phyloP scores from a whole-genome alignment of 768 basidiomycete genomes.

The Chalciporus sphaerocephalus region DNA sequence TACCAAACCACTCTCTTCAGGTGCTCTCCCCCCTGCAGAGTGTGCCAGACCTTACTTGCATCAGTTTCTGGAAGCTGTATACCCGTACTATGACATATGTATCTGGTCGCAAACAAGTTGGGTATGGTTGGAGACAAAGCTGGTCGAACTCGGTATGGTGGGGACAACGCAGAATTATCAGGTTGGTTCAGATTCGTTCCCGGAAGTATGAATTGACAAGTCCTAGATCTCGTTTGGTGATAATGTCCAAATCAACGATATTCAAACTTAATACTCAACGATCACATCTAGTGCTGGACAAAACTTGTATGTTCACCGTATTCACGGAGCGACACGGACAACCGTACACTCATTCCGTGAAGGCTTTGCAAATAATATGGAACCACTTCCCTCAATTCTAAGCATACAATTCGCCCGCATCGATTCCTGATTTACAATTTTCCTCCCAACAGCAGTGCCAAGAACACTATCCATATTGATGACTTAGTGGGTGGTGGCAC shows the following conservation, averaged over 20 bases:
- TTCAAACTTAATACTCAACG: background rate
- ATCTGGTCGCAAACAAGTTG: conserved; percentile 89
- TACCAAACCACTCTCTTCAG: conserved; percentile 79
- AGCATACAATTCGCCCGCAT: conserved; percentile 9
- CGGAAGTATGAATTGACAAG: conserved; percentile 1
- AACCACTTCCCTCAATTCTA: conserved; percentile 80
- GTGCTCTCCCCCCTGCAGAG: conserved; percentile 72
- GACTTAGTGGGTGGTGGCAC: conserved; percentile 54
- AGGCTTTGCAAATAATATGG: conserved; percentile 83
- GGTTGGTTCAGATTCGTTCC: conserved; percentile 32
- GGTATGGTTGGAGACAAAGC: conserved; percentile 86
- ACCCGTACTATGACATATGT: conserved; percentile 84
- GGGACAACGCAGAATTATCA: conserved; percentile 68
- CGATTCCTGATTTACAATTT: background rate
- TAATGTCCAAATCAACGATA: background rate
- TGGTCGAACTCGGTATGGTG: conserved; percentile 82
- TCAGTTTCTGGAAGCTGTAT: conserved; percentile 75
- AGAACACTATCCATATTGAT: conserved; percentile 84
- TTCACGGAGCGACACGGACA: conserved; percentile 71
- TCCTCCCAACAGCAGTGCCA: conserved; percentile 42
- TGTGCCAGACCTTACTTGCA: conserved; percentile 83
- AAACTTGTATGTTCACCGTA: conserved; percentile 85
- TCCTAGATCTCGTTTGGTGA: conserved; percentile 60
- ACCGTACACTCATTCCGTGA: conserved; percentile 76
- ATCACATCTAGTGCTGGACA: conserved; percentile 62